Base-by-base conservation (phyloP, 73 alveolate genomes). In the Paramecium sexaurelia region DNA sequence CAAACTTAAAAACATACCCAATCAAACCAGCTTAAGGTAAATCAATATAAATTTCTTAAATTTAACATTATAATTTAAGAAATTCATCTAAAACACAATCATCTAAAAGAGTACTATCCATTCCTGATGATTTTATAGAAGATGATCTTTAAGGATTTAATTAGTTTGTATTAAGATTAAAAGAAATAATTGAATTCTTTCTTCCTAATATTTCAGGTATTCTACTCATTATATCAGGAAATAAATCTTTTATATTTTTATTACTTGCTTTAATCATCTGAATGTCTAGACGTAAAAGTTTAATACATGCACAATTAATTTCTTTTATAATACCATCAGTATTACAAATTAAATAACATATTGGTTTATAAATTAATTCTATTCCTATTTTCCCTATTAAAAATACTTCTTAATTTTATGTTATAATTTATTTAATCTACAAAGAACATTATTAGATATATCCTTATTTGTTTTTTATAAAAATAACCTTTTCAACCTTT, bases 181-280 rank as follows among this genome's bases (percentile, higher is more conserved):
- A 51, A n/a, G 67, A 51, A 3, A 51, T 51, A 29, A 51, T 51
- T 3, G 33, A 51, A 51, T 51, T 51, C 29, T 51, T 51, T 51
- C 17, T 51, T 6, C 67, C 67, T 17, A 51, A 51, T 51, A 51
- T 51, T 73, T 73, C 87, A 35, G 39, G 57, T 37, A 32, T 32
- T 73, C 87, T 73, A 13, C 45, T 19, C 39, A 73, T 35, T 11
- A 73, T 29, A 29, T 73, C 87, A 73, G 87, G 87, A n/a, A 73
- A 73, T 7, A 73, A n/a, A 32, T 73, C 87, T 29, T 32, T 73
- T 11, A 73, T 73, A 73, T 73, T 32, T 41, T 29, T 20, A 73
- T 35, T 20, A 15, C 56, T 73, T n/a, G 45, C 32, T 73, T 73
- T 35, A 73, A 73, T 73, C 45, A 32, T 32, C 15, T 41, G 13